phyloP scores from a whole-genome alignment of 2,329 filamentous ascomycete species.

The Xylariales sp. region DNA sequence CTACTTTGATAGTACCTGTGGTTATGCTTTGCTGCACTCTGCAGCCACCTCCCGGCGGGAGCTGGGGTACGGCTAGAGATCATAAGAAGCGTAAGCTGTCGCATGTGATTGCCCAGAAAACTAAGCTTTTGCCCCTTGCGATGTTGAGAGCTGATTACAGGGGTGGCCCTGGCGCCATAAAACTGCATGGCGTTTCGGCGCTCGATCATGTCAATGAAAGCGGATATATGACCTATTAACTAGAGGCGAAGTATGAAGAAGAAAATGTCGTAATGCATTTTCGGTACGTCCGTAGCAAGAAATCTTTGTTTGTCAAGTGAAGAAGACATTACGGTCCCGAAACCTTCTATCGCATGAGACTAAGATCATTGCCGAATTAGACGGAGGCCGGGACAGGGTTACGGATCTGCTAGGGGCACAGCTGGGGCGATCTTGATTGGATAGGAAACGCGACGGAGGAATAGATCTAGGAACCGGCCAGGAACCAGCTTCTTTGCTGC shows the following conservation, averaged over 20 bases:
- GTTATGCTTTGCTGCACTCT: not conserved
- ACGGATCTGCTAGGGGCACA: not conserved
- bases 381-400: not conserved
- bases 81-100: not conserved
- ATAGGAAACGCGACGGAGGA: conserved; percentile 28
- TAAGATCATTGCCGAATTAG: conserved; percentile 6
- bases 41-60: too few species aligned
- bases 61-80: too few species aligned
- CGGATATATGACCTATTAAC: too few species aligned
- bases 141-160: not conserved
- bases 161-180: not conserved
- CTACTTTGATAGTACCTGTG: too few species aligned
- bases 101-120: not conserved
- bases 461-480: not conserved
- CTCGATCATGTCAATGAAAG: too few species aligned
- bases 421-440: conserved; percentile 26
- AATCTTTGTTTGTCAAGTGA: not conserved
- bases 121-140: not conserved
- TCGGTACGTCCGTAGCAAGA: conserved; percentile 9
- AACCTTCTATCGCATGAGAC: not conserved
- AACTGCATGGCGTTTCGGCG: too few species aligned
- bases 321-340: not conserved
- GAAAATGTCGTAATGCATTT: not conserved
- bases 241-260: not conserved
- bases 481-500: conserved; percentile 1